Percentiles rank a stretch among this genome's conserved stretches.
Conservation (phyloP, 768 basidiomycete species). For the Udeniomyces megalosporus region DNA sequence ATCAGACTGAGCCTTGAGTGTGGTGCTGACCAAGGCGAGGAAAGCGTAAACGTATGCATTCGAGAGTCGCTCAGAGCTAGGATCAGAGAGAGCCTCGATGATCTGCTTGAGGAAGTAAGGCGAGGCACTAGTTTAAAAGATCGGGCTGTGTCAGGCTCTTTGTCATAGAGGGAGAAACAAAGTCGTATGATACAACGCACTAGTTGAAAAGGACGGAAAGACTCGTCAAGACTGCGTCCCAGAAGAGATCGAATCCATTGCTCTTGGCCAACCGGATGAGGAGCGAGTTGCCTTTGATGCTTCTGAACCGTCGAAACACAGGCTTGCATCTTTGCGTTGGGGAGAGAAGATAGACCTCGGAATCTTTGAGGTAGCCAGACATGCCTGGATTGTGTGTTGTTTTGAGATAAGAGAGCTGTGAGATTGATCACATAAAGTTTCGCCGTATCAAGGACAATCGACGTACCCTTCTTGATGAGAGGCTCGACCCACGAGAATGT, state of each 20-base stretch:
- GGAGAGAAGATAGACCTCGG: slow-evolving; percentile 8
- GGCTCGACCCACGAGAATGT: slow-evolving; percentile 12
- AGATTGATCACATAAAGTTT: too few relatives aligned
- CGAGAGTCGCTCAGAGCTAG: neutral
- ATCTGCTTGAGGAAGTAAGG: slow-evolving; percentile 16
- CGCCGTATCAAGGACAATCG: too few relatives aligned
- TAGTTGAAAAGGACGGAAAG: slow-evolving; percentile 12
- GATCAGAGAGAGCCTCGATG: slow-evolving; percentile 7
- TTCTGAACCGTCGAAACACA: neutral
- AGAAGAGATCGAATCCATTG: slow-evolving; percentile 7
- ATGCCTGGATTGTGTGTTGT: neutral
- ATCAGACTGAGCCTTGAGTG: slow-evolving; percentile 10
- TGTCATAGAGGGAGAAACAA: neutral
- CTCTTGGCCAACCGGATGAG: neutral
- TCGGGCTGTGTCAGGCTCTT: too few relatives aligned
- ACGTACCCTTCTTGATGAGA: slow-evolving; percentile 8
- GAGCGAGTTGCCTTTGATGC: neutral
- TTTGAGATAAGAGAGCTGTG: neutral
- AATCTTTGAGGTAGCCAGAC: slow-evolving; percentile 10
- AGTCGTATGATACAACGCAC: neutral
- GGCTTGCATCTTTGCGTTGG: slow-evolving; percentile 9
- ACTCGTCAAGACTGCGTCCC: slow-evolving; percentile 1
- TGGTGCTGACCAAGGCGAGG: slow-evolving; percentile 4
- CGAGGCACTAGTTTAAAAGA: neutral
- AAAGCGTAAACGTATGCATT: slow-evolving; percentile 12